A percentile compares a stretch with the other conserved stretches of the same genome.
phyloP scores from a whole-genome alignment of 441 rosid species.

The Erodium moschatum region DNA sequence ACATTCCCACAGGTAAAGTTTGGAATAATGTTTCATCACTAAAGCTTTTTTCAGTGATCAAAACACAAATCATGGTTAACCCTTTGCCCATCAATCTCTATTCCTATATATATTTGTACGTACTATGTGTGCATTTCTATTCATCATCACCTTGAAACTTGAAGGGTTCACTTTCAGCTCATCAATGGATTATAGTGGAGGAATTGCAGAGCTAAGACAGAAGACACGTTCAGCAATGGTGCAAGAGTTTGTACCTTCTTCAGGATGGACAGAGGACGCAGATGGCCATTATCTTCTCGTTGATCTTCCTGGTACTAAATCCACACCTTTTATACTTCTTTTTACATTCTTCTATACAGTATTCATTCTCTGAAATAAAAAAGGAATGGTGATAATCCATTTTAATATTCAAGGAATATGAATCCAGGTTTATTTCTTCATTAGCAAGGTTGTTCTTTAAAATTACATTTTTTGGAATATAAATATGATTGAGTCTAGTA shows the following conservation, averaged over 20 bases:
- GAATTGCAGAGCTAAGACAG: slow-evolving; percentile 13
- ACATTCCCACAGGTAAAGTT: slow-evolving; percentile 19
- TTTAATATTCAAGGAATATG: background rate
- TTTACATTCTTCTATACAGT: background rate
- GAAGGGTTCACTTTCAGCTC: background rate
- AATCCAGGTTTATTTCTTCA: background rate
- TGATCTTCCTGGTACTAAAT: slow-evolving; percentile 47
- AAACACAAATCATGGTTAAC: too few species aligned
- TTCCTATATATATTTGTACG: background rate
- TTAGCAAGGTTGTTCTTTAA: background rate
- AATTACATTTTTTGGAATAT: background rate
- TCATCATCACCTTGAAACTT: background rate
- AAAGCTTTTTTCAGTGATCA: slow-evolving; percentile 14
- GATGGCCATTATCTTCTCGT: slow-evolving; percentile 34
- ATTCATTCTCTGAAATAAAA: too few species aligned
- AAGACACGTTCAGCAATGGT: slow-evolving; percentile 9
- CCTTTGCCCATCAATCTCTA: background rate
- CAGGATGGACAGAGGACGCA: slow-evolving; percentile 42
- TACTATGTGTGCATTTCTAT: too few species aligned
- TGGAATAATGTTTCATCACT: slow-evolving; percentile 22
- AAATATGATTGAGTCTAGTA: background rate
- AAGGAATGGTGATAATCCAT: background rate
- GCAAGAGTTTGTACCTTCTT: slow-evolving; percentile 30
- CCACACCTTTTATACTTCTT: background rate
- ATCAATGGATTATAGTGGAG: slow-evolving; percentile 24